These are phyloP conservation scores for Arthroderma uncinatum DNA, from an alignment of 2,329 filamentous ascomycete species.

Conservation along the genomic window DNA sequence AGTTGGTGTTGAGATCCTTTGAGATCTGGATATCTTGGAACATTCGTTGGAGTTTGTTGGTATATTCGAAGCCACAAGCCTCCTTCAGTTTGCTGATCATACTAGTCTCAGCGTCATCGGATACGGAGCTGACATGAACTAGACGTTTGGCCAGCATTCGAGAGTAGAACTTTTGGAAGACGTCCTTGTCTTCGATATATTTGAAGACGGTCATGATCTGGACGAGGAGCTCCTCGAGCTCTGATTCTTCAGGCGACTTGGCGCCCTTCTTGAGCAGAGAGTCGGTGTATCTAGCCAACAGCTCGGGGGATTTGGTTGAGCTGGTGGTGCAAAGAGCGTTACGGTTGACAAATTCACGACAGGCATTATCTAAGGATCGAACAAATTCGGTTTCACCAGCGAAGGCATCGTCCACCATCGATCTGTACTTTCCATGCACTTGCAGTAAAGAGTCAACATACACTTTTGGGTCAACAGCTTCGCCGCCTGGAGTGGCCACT, in stretches of 20 bases:
- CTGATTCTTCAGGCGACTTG: slow-evolving; percentile 84
- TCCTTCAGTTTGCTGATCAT: slow-evolving; percentile 99
- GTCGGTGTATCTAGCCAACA: slow-evolving; percentile 92
- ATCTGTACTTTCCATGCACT: slow-evolving; percentile 86
- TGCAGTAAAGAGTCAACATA: slow-evolving; percentile 93
- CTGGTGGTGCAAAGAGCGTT: slow-evolving; percentile 92
- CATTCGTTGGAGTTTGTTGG: slow-evolving; percentile 98
- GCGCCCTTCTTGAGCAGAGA: slow-evolving; percentile 75
- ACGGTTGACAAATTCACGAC: slow-evolving; percentile 93
- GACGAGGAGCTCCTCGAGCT: slow-evolving; percentile 75
- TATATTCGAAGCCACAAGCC: slow-evolving; percentile 97
- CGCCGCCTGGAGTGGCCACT: slow-evolving; percentile 65
- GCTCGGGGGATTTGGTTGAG: slow-evolving; percentile 85
- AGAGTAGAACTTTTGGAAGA: slow-evolving; percentile 99
- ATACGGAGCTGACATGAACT: slow-evolving; percentile 89
- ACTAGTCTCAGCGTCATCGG: slow-evolving; percentile 92
- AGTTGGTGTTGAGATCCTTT: slow-evolving; percentile 86
- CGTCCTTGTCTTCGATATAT: slow-evolving; percentile 99
- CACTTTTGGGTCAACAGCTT: slow-evolving; percentile 87
- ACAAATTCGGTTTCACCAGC: slow-evolving; percentile 95
- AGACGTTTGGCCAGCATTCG: slow-evolving; percentile 90
- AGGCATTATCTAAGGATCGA: slow-evolving; percentile 88
- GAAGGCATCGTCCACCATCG: slow-evolving; percentile 83
- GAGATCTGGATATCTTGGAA: slow-evolving; percentile 99
- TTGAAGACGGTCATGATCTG: slow-evolving; percentile 99